phyloP scores from a whole-genome alignment of 2,329 filamentous ascomycete genomes.

The Ophiocordyceps camponoti-floridani region DNA sequence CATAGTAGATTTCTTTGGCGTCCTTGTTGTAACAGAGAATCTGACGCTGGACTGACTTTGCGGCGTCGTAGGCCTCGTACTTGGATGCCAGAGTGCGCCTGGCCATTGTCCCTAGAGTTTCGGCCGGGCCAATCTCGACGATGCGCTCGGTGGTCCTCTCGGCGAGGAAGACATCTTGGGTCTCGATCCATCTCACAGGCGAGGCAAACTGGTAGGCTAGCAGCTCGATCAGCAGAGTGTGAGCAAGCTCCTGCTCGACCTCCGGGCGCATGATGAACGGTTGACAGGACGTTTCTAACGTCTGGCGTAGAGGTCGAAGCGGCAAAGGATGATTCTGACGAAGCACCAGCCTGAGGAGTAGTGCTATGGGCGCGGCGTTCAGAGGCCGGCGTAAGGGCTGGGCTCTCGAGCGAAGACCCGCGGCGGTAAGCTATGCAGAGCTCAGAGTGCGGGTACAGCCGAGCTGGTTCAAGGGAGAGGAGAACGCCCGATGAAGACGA shows the following conservation, averaged over 20 bases:
- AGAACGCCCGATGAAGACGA: neutral
- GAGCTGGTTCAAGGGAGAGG: neutral
- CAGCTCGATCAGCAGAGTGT: slow-evolving; percentile 95
- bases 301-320: neutral
- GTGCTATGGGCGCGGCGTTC: neutral
- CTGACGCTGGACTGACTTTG: slow-evolving; percentile 87
- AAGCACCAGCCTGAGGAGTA: neutral
- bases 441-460: neutral
- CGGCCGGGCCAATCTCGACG: slow-evolving; percentile 90
- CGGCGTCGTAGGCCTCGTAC: slow-evolving; percentile 96
- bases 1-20: slow-evolving; percentile 98
- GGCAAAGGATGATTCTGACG: neutral
- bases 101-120: slow-evolving; percentile 95
- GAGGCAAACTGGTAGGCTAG: slow-evolving; percentile 98
- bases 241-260: slow-evolving; percentile 96
- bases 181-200: slow-evolving; percentile 98
- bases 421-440: neutral
- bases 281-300: neutral
- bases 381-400: neutral
- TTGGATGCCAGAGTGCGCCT: slow-evolving; percentile 90
- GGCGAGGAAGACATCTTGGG: slow-evolving; percentile 96
- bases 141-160: slow-evolving; percentile 94
- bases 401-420: neutral
- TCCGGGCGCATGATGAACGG: slow-evolving; percentile 70
- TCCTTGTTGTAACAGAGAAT: slow-evolving; percentile 99